A percentile compares a stretch with the other conserved stretches of the same genome.
These are phyloP conservation scores for Candida taoyuanica DNA, from an alignment of 805 yeast genomes.

Conservation along the genomic window DNA sequence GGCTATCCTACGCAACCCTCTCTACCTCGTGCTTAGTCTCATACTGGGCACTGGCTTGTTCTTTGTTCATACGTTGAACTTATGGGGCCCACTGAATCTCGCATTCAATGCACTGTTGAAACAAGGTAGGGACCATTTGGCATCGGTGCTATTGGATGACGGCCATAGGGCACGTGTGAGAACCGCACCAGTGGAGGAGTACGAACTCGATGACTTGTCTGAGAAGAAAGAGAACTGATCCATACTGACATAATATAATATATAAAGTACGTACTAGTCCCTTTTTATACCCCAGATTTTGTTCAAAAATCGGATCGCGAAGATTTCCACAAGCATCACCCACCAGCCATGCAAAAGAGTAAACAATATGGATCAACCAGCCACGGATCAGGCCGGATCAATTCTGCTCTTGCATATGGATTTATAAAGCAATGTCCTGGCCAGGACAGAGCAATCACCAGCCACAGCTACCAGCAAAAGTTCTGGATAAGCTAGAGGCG, in stretches of 20 bases:
- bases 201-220: slow-evolving; percentile 31
- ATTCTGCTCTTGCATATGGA: no score
- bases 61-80: slow-evolving; percentile 61
- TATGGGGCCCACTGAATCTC: slow-evolving; percentile 73
- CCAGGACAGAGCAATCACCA: not conserved
- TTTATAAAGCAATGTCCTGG: no score
- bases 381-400: slow-evolving; percentile 1
- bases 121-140: slow-evolving; percentile 51
- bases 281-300: no score
- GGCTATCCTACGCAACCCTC: slow-evolving; percentile 81
- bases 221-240: slow-evolving; percentile 15
- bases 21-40: slow-evolving; percentile 63
- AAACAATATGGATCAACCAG: slow-evolving; percentile 5
- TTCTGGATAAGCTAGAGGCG: no score
- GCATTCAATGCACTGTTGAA: slow-evolving; percentile 52
- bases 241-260: no score
- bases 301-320: no score
- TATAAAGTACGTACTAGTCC: no score
- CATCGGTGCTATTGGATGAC: slow-evolving; percentile 56
- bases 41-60: slow-evolving; percentile 57
- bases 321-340: no score
- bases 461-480: not conserved
- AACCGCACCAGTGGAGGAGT: slow-evolving; percentile 20
- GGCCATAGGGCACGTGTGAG: slow-evolving; percentile 30
- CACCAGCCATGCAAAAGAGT: no score